Conservation (phyloP, 179 eudicot genomes). For the Corrigiola litoralis region DNA sequence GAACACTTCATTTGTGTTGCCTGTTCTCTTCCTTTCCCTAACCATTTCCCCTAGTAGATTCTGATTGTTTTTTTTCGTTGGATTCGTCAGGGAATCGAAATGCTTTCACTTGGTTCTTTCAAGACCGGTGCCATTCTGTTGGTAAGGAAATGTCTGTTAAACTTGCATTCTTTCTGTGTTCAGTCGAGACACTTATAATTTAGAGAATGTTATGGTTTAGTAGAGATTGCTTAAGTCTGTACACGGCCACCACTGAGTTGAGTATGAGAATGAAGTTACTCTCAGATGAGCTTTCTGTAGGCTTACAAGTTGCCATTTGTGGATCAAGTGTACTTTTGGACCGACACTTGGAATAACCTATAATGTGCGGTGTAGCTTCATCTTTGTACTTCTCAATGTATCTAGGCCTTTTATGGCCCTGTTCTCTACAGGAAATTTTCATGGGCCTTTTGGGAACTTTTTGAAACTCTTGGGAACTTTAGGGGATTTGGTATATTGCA, state of each 20-base stretch:
- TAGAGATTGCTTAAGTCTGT: not conserved
- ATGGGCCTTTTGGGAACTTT: too few relatives aligned
- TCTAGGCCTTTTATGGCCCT: too few relatives aligned
- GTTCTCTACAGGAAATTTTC: too few relatives aligned
- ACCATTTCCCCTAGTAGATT: not conserved
- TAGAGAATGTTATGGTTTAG: not conserved
- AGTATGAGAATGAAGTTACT: too few relatives aligned
- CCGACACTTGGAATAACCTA: too few relatives aligned
- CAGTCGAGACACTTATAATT: not conserved
- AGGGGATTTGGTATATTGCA: too few relatives aligned
- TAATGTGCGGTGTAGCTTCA: too few relatives aligned
- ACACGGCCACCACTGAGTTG: not conserved
- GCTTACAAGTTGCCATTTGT: too few relatives aligned
- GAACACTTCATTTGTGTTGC: not conserved
- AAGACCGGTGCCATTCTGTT: conserved; percentile 94
- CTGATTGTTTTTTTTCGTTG: not conserved
- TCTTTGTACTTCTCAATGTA: too few relatives aligned
- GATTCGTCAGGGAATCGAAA: conserved; percentile 79
- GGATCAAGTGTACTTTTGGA: too few relatives aligned
- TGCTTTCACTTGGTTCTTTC: conserved; percentile 97
- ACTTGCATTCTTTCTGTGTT: not conserved
- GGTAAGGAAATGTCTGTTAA: conserved; percentile 41
- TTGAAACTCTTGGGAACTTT: too few relatives aligned
- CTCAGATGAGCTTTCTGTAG: too few relatives aligned
- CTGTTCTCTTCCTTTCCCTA: not conserved